Base-by-base conservation (phyloP, 2,329 filamentous ascomycete species). In the Tolypocladium amazonense region DNA sequence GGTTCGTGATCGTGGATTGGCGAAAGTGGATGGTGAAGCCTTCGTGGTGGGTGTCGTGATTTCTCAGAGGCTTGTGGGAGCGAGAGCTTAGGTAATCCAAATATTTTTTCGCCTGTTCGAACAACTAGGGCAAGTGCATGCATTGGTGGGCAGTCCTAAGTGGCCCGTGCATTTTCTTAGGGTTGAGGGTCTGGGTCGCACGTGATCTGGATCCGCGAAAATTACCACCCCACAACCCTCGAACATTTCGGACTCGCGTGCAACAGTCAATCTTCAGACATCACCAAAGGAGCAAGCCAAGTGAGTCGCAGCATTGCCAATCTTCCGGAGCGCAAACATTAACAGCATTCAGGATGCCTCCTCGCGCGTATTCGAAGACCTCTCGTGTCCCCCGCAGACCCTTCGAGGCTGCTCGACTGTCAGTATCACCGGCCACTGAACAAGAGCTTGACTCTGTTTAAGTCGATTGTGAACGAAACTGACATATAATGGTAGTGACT, bases 391-490 rank as follows among this genome's bases (percentile, higher is more conserved):
- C 93, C 76, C 86, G 89, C 82, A 89, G 93, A 83, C 93, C 94
- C 77, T 97, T 96, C 87, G 94, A 97, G 90, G 93, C 92, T 81
- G 94, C 94, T 84, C 94, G 94, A 89, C 87, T 99, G 94, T 97
- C 89, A 90, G 93, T 96, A 87, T 81, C 81, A 81, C 86, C 86
- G 92, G 89, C 93, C 94, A 97, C 89, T 97, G 89, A 96, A 87
- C 85, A 85, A 78, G 88, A 96, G 93, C 92, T 90, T 92, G 92
- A 76, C 91, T 96, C 90, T 90, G 86, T 87, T 92, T 83, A 97
- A 78, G 92, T 96, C 93, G 89, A 84, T 85, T 87, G 84, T 87
- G 82, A 86, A 68, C 70, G 78, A 83, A 81, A 89, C 88, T 89
- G 86, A 89, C 83, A 73, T 74, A 76, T 66, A 68, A 69, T 70